Evolutionary conservation across 2,329 filamentous ascomycete genomes (phyloP), one percentile per base, ranked within the genome.

Genomic region (Colletotrichum sp.): DNA sequence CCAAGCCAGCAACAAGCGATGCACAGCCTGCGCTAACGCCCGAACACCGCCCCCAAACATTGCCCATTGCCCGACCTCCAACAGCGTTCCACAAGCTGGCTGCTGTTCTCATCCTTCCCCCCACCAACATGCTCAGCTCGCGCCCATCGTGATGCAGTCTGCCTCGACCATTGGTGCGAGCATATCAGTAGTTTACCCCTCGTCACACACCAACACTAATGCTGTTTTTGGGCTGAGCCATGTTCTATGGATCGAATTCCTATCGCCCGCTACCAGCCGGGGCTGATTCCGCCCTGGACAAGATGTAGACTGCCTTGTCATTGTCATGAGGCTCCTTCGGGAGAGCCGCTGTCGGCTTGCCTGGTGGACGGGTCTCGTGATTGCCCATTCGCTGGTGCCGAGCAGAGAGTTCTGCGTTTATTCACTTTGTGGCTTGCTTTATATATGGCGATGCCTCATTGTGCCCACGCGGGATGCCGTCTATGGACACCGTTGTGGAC

Each of bases 61-160:
- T 22, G 32, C 19, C 65, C 6, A 16, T 57, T 27, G 65, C 65
- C 65, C 65, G 65, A 52, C 62, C 22, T 27, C 49, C 29, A 67
- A 44, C 19, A 15, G 27, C 64, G 27, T 55, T 52, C 36, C 25
- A 66, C 39, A 49, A 12, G 27, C n/a, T 7, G 11, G n/a, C 7
- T 59, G 25, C 55, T 39, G 44, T 44, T 65, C 34, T 32, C 55
- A 52, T 52, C 44, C 29, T 64, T 55, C 64, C 57, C 39, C 25
- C 64, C 69, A 57, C 25, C 34, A 55, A 34, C n/a, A 65, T 22
- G 8, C 34, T 49, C 55, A 68, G 69, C 63, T 72, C 67, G 57
- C 64, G 27, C 12, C n/a, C 63, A 44, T 69, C 36, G 67, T 75
- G 72, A 57, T 61, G 72, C 44, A 72, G 65, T 76, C 72, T 69